A percentile compares a stretch with the other conserved stretches of the same genome.
phyloP scores from a whole-genome alignment of 192 early-diverging fungal genomes.

The Coemansia sp. region DNA sequence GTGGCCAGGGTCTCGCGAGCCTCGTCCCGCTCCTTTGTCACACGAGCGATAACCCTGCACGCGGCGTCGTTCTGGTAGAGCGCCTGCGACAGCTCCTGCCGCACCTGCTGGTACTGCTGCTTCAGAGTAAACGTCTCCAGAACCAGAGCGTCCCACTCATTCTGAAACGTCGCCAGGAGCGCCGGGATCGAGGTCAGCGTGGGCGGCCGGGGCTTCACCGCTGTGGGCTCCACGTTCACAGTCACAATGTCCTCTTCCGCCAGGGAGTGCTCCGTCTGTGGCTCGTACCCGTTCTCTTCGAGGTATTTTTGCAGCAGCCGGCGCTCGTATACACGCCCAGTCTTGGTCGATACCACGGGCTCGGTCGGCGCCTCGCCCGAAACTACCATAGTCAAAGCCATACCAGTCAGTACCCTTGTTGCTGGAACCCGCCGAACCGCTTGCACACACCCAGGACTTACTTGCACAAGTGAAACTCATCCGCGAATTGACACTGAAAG shows the following conservation, averaged over 20 bases:
- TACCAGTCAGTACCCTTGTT: no score
- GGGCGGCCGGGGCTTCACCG: slow-evolving; percentile 82
- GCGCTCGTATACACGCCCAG: slow-evolving; percentile 83
- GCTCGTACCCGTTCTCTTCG: slow-evolving; percentile 74
- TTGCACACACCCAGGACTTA: no score
- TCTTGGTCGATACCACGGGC: slow-evolving; percentile 83
- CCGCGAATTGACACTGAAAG: no score
- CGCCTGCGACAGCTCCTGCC: slow-evolving; percentile 89
- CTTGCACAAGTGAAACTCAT: no score
- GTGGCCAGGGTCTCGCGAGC: slow-evolving; percentile 58
- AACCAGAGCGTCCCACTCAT: slow-evolving; percentile 96
- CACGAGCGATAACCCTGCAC: slow-evolving; percentile 86
- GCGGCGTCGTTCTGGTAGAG: slow-evolving; percentile 97
- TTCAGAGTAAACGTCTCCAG: slow-evolving; percentile 90
- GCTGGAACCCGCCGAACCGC: no score
- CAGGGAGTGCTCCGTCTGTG: slow-evolving; percentile 69
- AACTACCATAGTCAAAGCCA: no score
- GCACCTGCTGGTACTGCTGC: slow-evolving; percentile 83
- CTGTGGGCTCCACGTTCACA: slow-evolving; percentile 14
- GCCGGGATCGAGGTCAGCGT: slow-evolving; percentile 87
- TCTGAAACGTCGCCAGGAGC: slow-evolving; percentile 80
- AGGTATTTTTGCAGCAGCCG: slow-evolving; percentile 84
- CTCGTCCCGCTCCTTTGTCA: slow-evolving; percentile 86
- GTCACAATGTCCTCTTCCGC: slow-evolving; percentile 22
- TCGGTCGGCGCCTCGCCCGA: slow-evolving; percentile 83